Evolutionary conservation across 2,329 filamentous ascomycete genomes (phyloP).

Genomic region (Laburnicola sp.): DNA sequence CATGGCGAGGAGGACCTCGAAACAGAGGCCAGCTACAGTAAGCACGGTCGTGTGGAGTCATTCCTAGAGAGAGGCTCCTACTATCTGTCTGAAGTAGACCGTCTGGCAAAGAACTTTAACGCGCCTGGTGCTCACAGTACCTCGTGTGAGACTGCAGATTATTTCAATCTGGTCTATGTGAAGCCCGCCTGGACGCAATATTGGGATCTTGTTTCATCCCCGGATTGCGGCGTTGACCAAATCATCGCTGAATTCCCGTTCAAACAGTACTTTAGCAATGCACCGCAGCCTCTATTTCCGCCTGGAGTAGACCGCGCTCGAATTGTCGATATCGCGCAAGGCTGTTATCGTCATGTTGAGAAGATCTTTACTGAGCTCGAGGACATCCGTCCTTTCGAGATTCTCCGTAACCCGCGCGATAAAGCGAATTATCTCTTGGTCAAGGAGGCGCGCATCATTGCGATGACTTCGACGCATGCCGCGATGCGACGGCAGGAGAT

Average conservation of each 20-base stretch:
- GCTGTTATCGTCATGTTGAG: constrained; percentile 85
- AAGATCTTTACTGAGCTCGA: constrained; percentile 91
- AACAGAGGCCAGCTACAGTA: constrained; percentile 85
- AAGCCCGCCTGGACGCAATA: constrained; percentile 88
- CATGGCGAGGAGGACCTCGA: constrained; percentile 94
- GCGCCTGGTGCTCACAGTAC: constrained; percentile 94
- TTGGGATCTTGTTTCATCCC: constrained; percentile 63
- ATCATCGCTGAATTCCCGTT: constrained; percentile 83
- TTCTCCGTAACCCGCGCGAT: constrained; percentile 82
- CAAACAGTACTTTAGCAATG: constrained; percentile 80
- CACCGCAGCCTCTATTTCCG: constrained; percentile 83
- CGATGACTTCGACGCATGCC: constrained; percentile 98
- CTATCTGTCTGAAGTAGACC: constrained; percentile 81
- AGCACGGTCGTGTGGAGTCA: constrained; percentile 90
- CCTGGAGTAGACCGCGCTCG: constrained; percentile 64
- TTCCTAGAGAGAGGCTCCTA: constrained; percentile 85
- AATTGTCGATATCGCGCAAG: constrained; percentile 74
- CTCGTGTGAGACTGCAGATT: constrained; percentile 94
- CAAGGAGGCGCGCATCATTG: constrained; percentile 95
- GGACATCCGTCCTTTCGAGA: constrained; percentile 93
- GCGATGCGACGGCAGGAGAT: constrained; percentile 94
- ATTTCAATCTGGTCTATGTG: constrained; percentile 93
- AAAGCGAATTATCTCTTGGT: constrained; percentile 95
- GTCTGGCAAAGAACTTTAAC: constrained; percentile 79
- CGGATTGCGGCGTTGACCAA: constrained; percentile 61